A percentile compares a stretch with the other conserved stretches of the same genome.
phyloP scores from a whole-genome alignment of 2,329 filamentous ascomycete genomes.

The Epichloe typhina region DNA sequence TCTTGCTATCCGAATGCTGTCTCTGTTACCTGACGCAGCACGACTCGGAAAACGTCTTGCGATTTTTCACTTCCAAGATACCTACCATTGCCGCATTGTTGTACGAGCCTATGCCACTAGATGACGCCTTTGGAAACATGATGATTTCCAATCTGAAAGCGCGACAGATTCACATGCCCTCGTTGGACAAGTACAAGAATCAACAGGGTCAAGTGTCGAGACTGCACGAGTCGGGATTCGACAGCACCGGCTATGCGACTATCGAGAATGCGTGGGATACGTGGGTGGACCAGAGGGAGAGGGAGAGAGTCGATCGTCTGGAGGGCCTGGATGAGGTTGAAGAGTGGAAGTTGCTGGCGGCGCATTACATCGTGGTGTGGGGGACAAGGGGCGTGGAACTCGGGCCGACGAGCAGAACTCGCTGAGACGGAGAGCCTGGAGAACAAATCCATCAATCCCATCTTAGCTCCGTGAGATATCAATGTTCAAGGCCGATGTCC shows the following conservation, averaged over 20 bases:
- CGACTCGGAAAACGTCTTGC: conserved; percentile 50
- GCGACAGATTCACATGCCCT: conserved; percentile 73
- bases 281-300: conserved; percentile 62
- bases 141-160: conserved; percentile 85
- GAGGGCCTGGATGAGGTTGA: conserved; percentile 93
- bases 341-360: conserved; percentile 77
- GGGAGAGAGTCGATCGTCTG: conserved; percentile 61
- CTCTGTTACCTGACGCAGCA: conserved; percentile 69
- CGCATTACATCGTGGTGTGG: conserved; percentile 86
- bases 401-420: neutral
- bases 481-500: too few species aligned
- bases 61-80: conserved; percentile 46
- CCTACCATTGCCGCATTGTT: conserved; percentile 47
- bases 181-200: conserved; percentile 58
- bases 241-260: conserved; percentile 26
- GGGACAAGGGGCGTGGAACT: conserved; percentile 44
- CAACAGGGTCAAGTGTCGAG: conserved; percentile 55
- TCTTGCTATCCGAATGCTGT: conserved; percentile 90
- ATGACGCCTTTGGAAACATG: conserved; percentile 77
- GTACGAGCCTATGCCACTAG: conserved; percentile 78
- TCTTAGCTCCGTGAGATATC: too few species aligned
- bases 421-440: too few species aligned
- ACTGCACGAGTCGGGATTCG: conserved; percentile 54
- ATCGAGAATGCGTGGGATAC: conserved; percentile 54
- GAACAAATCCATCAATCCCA: too few species aligned